Evolutionary conservation across 257 asterid genomes (phyloP).

Genomic region (Solanum arcanum): DNA sequence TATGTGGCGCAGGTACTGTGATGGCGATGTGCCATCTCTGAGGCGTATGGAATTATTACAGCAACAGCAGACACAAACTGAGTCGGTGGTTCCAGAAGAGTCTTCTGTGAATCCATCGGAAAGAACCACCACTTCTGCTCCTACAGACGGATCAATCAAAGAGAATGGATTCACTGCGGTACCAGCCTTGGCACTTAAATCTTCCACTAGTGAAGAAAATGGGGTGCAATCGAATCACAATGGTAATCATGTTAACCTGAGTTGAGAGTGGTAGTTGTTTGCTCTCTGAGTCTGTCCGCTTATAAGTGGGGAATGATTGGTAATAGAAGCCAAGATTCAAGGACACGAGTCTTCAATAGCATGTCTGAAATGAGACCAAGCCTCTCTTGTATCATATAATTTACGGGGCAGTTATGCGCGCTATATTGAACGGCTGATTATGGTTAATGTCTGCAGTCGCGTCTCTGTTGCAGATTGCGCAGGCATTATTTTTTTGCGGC

Average conservation of each 20-base stretch:
- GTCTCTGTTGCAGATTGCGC: conserved; percentile 10
- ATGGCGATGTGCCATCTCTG: conserved; percentile 74
- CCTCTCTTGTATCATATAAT: conserved; percentile 39
- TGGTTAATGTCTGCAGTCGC: conserved; percentile 14
- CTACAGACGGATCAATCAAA: conserved; percentile 23
- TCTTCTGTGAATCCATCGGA: conserved; percentile 13
- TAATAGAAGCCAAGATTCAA: not conserved
- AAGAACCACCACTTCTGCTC: conserved; percentile 7
- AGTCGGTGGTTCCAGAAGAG: conserved; percentile 20
- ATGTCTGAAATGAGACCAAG: conserved; percentile 1
- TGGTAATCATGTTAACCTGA: not conserved
- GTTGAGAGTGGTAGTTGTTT: not conserved
- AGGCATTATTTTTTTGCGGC: conserved; percentile 8
- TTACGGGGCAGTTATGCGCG: conserved; percentile 19
- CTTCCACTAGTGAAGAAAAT: conserved; percentile 30
- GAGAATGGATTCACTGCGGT: conserved; percentile 35
- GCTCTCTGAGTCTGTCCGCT: not conserved
- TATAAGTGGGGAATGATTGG: not conserved
- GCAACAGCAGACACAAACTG: conserved; percentile 12
- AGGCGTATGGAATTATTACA: conserved; percentile 37
- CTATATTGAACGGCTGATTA: not conserved
- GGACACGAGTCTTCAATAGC: not conserved
- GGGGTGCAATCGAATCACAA: conserved; percentile 19
- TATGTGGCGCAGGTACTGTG: conserved; percentile 84
- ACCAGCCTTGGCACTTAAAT: not conserved